Evolutionary conservation across 176 grass and related monocot species (phyloP), one percentile per base, ranked within the genome.

Genomic region (Aegilops speltoides): DNA sequence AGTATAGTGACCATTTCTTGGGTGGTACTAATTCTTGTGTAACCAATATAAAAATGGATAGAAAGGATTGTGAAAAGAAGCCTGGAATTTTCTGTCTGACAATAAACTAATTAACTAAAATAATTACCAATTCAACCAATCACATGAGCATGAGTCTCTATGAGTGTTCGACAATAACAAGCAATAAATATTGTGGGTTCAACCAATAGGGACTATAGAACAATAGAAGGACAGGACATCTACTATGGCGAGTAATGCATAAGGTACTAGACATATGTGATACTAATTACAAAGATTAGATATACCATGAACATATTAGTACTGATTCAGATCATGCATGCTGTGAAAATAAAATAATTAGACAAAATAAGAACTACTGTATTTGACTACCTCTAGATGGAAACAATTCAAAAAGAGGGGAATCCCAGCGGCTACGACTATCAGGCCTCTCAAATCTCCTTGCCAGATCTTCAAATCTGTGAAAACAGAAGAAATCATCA

Each of bases 381-480:
- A 52, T n/a, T 80, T 12, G 50, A 57, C 57, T 91, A 98, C 93
- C 93, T 98, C 77, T 95, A 80, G 90, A 89, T 80, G 93, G 91
- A 89, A 92, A 80, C 52, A 98, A 86, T 88, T 98, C 91, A 84
- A 95, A 98, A 77, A 98, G 96, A 48, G 96, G 96, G 22, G 96
- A 98, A 88, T 96, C 96, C 96, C 93, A 98, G 68, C 92, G 93
- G 62, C 91, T 96, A 45, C 86, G 88, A 41, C 88, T 90, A 60
- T 95, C 93, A 69, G 96, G 96, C 88, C 76, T 98, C 92, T 98
- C 96, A 79, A 98, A 95, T 90, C 96, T 92, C 37, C 75, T 83
- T 33, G 78, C 87, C 33, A 98, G 76, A 81, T 98, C 96, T 79
- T 98, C 96, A 91, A 98, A 94, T 91, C 96, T 98, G 80, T 70